Conservation (phyloP, 139 green algal genomes). For the Chlorokybus atmophyticus region DNA sequence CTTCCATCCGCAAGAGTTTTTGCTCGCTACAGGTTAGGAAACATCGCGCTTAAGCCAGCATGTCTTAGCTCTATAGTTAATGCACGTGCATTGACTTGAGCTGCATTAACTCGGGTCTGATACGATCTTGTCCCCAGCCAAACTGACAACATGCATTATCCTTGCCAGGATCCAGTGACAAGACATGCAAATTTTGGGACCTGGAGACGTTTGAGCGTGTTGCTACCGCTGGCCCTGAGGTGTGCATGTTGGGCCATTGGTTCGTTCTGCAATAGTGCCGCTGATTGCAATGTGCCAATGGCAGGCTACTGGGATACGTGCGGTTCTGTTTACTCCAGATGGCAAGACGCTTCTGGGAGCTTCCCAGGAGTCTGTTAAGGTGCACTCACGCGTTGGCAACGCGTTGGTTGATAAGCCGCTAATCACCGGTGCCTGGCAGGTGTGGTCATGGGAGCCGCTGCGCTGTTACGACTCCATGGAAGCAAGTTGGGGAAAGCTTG, state of each 20-base stretch:
- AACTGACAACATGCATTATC: too few species aligned
- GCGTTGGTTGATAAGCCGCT: constrained; percentile 9
- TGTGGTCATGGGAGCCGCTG: constrained; percentile 55
- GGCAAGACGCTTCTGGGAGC: constrained; percentile 44
- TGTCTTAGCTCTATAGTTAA: too few species aligned
- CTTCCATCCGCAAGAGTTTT: constrained; percentile 67
- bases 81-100: too few species aligned
- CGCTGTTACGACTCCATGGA: constrained; percentile 46
- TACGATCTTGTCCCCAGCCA: too few species aligned
- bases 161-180: constrained; percentile 37
- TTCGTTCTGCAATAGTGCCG: too few species aligned
- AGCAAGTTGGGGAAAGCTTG: constrained; percentile 44
- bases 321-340: constrained; percentile 52
- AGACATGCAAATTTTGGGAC: constrained; percentile 59
- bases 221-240: constrained; percentile 42
- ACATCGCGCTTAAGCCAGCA: constrained; percentile 18
- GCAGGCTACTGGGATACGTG: constrained; percentile 33
- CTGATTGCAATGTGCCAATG: too few species aligned
- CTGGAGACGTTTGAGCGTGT: constrained; percentile 52
- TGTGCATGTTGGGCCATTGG: too few species aligned
- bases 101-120: too few species aligned
- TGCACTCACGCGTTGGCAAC: constrained; percentile 11
- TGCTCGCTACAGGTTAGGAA: constrained; percentile 45
- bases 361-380: constrained; percentile 11
- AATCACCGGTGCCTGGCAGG: too few species aligned